These are phyloP conservation scores for Phyllosticta citrichinensis DNA, from an alignment of 2,329 filamentous ascomycete genomes.

Conservation along the genomic window DNA sequence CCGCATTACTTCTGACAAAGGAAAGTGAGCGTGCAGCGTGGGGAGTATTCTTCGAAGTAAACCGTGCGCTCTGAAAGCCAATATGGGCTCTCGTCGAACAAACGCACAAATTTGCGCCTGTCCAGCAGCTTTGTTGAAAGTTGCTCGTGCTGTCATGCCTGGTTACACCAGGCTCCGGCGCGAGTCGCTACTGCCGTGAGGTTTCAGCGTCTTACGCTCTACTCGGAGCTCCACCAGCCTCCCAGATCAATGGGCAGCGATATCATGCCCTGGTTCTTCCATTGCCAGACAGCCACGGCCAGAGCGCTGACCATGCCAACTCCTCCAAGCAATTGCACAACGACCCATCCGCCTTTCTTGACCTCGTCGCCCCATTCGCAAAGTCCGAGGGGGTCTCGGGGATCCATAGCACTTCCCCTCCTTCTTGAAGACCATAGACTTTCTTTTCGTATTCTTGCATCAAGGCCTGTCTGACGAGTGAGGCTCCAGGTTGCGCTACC, in stretches of 20 bases:
- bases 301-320: constrained; percentile 65
- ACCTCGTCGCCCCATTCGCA: constrained; percentile 59
- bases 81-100: not conserved
- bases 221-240: not conserved
- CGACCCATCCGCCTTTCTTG: constrained; percentile 53
- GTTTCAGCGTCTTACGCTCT: not conserved
- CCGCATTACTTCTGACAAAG: not conserved
- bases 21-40: not conserved
- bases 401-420: constrained; percentile 22
- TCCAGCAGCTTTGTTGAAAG: not conserved
- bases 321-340: constrained; percentile 64
- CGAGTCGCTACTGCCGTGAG: too few species aligned
- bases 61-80: not conserved
- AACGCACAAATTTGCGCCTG: not conserved
- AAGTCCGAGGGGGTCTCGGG: constrained; percentile 71
- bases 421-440: constrained; percentile 15
- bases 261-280: not conserved
- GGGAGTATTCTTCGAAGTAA: not conserved
- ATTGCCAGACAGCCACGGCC: constrained; percentile 37
- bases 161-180: not conserved
- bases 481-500: not conserved
- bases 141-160: not conserved
- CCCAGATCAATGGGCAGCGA: not conserved
- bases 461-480: constrained; percentile 19
- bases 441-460: constrained; percentile 24